Conservation (phyloP, 192 early-diverging fungal genomes). For the Kickxella alabastrina region DNA sequence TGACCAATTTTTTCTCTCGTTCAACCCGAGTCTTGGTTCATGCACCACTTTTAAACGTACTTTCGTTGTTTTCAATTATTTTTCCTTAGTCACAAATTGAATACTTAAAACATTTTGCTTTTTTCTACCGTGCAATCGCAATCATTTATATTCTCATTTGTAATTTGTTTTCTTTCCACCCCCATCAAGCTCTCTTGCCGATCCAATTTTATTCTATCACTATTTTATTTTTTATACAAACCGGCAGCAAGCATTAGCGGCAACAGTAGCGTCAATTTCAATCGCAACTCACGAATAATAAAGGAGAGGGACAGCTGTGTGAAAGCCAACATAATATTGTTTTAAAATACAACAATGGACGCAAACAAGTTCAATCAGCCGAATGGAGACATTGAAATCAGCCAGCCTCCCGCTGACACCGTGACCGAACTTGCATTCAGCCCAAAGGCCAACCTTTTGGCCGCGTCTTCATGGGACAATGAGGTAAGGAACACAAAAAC, state of each 20-base stretch:
- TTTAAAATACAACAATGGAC: no score
- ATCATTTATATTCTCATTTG: no score
- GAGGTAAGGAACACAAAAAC: conserved; percentile 43
- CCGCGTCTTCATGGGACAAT: conserved; percentile 90
- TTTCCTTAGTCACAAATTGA: no score
- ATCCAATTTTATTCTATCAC: no score
- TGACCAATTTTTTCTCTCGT: no score
- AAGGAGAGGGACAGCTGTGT: no score
- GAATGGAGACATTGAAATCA: conserved; percentile 48
- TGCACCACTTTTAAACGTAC: no score
- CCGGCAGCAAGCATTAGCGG: not conserved
- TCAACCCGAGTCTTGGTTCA: not conserved
- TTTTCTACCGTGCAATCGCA: no score
- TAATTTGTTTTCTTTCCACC: not conserved
- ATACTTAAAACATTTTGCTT: no score
- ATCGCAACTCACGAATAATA: no score
- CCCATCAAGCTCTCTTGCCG: not conserved
- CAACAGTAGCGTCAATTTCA: no score
- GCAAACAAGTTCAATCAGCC: conserved; percentile 21
- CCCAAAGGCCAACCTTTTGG: conserved; percentile 75
- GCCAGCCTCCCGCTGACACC: conserved; percentile 66
- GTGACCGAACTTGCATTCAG: conserved; percentile 80
- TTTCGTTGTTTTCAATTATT: not conserved
- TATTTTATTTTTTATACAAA: not conserved
- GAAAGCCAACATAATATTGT: no score